Percentiles rank a stretch among this genome's conserved stretches.
Conservation (phyloP, 495 filamentous ascomycete species). For the Penicillium maclennaniae region DNA sequence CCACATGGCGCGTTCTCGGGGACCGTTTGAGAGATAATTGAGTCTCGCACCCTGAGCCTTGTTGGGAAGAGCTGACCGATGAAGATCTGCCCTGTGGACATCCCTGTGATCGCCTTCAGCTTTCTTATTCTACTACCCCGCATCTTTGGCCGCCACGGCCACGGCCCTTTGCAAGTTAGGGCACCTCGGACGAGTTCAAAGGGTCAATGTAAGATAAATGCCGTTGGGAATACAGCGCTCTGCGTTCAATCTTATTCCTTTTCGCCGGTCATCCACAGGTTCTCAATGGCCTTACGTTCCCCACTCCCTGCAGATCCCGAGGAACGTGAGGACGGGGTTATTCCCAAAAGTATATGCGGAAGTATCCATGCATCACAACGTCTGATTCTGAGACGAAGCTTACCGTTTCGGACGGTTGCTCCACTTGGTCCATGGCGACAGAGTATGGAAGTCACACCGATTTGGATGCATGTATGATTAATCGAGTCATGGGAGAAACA, state of each 20-base stretch:
- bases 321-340: background rate
- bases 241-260: background rate
- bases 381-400: background rate
- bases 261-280: background rate
- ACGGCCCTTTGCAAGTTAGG: background rate
- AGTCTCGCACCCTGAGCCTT: background rate
- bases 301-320: background rate
- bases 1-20: background rate
- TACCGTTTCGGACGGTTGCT: background rate
- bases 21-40: background rate
- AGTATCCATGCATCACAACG: background rate
- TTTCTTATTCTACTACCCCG: background rate
- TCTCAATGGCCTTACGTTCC: background rate
- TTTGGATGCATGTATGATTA: background rate
- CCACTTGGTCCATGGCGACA: background rate
- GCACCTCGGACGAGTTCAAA: background rate
- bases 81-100: background rate
- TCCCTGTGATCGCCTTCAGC: too few relatives aligned
- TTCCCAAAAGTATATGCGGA: background rate
- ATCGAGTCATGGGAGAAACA: too few relatives aligned
- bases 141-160: too few relatives aligned
- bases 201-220: background rate
- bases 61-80: background rate
- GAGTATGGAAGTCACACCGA: background rate
- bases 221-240: background rate